Base-by-base conservation (phyloP, 1,284 basidiomycete genomes). In the Cutaneotrichosporon mucoides region DNA sequence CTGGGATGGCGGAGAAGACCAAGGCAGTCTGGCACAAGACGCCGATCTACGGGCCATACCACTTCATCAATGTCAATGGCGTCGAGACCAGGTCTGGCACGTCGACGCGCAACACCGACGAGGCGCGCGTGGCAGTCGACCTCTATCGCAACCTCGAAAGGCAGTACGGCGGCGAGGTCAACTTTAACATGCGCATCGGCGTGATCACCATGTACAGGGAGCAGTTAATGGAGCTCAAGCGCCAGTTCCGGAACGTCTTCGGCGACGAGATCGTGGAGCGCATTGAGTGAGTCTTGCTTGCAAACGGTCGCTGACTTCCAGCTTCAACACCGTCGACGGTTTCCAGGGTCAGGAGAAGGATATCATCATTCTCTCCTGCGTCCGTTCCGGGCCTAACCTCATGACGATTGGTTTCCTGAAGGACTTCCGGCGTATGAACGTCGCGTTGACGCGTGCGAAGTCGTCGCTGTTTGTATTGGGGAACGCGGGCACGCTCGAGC, bases 291-390 rank as follows among this genome's bases (percentile, higher is more conserved):
- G 77, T 73, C 9, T 6, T 9, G 33, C 5, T 15, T 50, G 12
- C 35, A n/a, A 13, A 0, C 3, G 15, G 4, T 7, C 43, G 7
- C 60, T 62, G 53, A 66, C 53, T 16, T 3, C 1, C 48, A 79
- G 78, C 68, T 98, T 99, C 81, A 92, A 96, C 73, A 99, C 96
- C 0, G 96, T 99, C 43, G 92, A 97, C 79, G 94, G 93, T 8
- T 98, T 98, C 71, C 94, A 98, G 77, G 94, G 94, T 53, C 94
- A 97, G 79, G 94, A 97, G 75, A 97, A 97, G 76, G 91, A 94
- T 67, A 85, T 98, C 55, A 94, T 97, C 74, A 96, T 97, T 62
- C 81, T 97, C 15, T 96, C 93, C 3, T 94, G 91, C 74, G 94
- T 97, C 16, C 86, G 94, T 68, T 88, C 90, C 11, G 90, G 92